A percentile compares a stretch with the other conserved stretches of the same genome.
phyloP scores from a whole-genome alignment of 1,284 basidiomycete species.

The Marasmius oreades region DNA sequence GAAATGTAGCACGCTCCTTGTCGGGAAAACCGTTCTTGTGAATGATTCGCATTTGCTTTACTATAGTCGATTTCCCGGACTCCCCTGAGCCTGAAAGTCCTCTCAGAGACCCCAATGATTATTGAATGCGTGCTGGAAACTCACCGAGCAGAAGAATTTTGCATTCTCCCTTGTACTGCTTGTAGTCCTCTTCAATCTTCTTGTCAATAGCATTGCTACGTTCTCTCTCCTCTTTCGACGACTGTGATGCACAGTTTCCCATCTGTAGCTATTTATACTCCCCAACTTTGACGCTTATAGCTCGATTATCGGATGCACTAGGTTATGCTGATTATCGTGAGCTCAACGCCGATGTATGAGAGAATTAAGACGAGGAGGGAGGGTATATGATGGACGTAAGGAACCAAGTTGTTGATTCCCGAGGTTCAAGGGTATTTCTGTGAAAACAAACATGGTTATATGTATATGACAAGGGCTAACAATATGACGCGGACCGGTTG shows the following conservation, averaged over 20 bases:
- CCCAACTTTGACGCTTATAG: too few relatives aligned
- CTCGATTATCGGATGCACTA: too few relatives aligned
- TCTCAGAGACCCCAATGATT: slow-evolving; percentile 8
- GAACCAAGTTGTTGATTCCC: not conserved
- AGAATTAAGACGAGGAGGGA: not conserved
- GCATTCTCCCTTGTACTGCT: slow-evolving; percentile 73
- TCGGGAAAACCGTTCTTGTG: slow-evolving; percentile 89
- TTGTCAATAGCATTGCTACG: slow-evolving; percentile 46
- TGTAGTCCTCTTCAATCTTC: slow-evolving; percentile 56
- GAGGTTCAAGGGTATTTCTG: not conserved
- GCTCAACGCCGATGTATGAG: not conserved
- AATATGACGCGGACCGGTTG: not conserved
- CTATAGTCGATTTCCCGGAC: slow-evolving; percentile 94
- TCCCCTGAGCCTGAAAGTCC: slow-evolving; percentile 42
- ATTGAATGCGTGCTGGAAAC: slow-evolving; percentile 22
- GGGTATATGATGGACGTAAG: not conserved
- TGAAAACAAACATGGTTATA: not conserved
- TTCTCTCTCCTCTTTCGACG: not conserved
- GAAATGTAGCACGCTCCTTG: slow-evolving; percentile 78
- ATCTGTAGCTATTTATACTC: too few relatives aligned
- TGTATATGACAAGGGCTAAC: not conserved
- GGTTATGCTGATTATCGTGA: too few relatives aligned
- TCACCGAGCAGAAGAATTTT: slow-evolving; percentile 81
- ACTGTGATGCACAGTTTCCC: not conserved
- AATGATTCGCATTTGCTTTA: slow-evolving; percentile 99